Percentiles rank a stretch among this genome's conserved stretches.
Conservation (phyloP, 2,329 filamentous ascomycete genomes). For the Grosmannia penicillata region DNA sequence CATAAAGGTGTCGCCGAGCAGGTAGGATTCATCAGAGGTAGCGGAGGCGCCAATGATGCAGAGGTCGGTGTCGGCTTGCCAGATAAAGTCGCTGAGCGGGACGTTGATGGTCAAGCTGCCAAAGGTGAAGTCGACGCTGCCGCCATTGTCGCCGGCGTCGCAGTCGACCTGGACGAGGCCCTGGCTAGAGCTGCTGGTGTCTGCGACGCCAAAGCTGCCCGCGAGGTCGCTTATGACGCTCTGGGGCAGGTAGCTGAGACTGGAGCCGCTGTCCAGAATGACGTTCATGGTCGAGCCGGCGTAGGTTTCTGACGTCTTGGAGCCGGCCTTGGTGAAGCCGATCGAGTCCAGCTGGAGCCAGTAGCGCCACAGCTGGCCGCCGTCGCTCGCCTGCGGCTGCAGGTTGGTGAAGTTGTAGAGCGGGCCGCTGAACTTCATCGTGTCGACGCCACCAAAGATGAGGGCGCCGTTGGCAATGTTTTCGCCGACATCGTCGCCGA, state of each 20-base stretch:
- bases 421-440: constrained; percentile 25
- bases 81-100: constrained; percentile 22
- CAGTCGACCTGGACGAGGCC: constrained; percentile 14
- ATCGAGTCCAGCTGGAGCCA: constrained; percentile 26
- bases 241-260: constrained; percentile 50
- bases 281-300: constrained; percentile 24
- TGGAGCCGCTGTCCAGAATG: constrained; percentile 53
- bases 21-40: constrained; percentile 4
- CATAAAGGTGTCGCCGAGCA: constrained; percentile 15
- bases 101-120: constrained; percentile 22
- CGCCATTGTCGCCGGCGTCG: constrained; percentile 15
- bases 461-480: constrained; percentile 14
- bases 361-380: constrained; percentile 16
- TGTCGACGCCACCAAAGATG: constrained; percentile 32
- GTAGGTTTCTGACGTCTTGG: constrained; percentile 9
- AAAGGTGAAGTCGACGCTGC: constrained; percentile 24
- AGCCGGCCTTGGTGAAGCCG: constrained; percentile 17
- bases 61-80: constrained; percentile 2
- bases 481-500: constrained; percentile 6
- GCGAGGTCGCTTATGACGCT: constrained; percentile 32
- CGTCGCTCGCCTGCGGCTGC: constrained; percentile 13
- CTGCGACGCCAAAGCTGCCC: constrained; percentile 22
- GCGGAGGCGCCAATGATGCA: constrained; percentile 12
- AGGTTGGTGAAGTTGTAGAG: constrained; percentile 17
- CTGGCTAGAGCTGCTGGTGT: constrained; percentile 24